Evolutionary conservation across 768 basidiomycete species (phyloP), one percentile per base, ranked within the genome.

Genomic region (Rhizopogon salebrosus): DNA sequence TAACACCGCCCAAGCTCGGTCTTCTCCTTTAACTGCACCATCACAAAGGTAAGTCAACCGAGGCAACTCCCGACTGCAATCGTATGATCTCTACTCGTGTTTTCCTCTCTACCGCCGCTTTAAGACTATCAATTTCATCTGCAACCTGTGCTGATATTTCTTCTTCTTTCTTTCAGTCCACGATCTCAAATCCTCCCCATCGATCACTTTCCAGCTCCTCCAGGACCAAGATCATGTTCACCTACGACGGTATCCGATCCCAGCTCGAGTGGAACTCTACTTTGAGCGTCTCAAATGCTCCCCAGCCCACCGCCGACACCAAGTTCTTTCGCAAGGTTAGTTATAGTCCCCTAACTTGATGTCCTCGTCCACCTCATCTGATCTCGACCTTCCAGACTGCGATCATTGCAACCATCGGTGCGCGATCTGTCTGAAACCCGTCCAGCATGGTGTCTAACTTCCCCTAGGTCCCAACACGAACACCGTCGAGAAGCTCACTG

Each of bases 381-480:
- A 59, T 40, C n/a, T 41, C 50, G 22, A 11, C 57, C 36, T 41
- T 18, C n/a, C 61, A 99, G 97, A 97, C 94, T 13, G 80, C 90
- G 55, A 98, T 99, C 74, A 98, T 99, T 70, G 95, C 95, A 54
- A 99, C 97, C 60, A 99, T 99, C 65, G 97, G 95, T 89, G 60
- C 55, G 79, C 55, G 52, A 54, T 52, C 46, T 41, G 58, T 54
- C 11, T 26, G 14, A 43, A 11, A n/a, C 38, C 13, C 41, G 4
- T 20, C n/a, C 40, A 26, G 49, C 29, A 29, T 37, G 18, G 26
- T 18, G 22, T 42, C 49, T 59, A 54, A 64, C 38, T 27, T 31
- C 42, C n/a, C 41, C 49, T 62, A 94, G 92, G 93, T 38, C 97
- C 97, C 59, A 98, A 98, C 76, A 87, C 87, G 63, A 98, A 99